phyloP scores from a whole-genome alignment of 140 eudicot species.

The Senecio squalidus region DNA sequence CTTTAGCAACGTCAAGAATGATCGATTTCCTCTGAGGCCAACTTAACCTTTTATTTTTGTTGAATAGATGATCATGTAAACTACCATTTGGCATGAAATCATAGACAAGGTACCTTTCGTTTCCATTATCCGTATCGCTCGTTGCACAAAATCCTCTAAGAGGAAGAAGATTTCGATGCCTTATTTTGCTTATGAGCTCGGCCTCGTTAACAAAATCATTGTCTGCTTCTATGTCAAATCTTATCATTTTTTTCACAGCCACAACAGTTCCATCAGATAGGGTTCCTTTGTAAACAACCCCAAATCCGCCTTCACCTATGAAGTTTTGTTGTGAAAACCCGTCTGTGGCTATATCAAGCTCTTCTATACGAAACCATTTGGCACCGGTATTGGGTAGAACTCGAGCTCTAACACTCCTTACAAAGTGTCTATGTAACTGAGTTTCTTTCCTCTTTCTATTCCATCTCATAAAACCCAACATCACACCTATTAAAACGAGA shows the following conservation, averaged over 20 bases:
- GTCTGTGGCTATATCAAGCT: conserved; percentile 67
- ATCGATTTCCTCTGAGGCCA: conserved; percentile 66
- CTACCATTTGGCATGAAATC: conserved; percentile 79
- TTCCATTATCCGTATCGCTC: conserved; percentile 35
- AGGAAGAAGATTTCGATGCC: conserved; percentile 70
- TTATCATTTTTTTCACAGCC: conserved; percentile 54
- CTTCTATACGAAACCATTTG: conserved; percentile 50
- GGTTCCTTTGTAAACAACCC: conserved; percentile 56
- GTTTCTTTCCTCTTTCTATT: conserved; percentile 27
- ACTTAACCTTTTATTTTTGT: conserved; percentile 9
- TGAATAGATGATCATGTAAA: conserved; percentile 61
- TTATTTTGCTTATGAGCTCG: conserved; percentile 62
- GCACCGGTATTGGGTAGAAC: conserved; percentile 59
- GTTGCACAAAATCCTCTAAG: conserved; percentile 63
- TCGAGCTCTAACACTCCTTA: conserved; percentile 29
- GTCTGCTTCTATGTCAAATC: conserved; percentile 39
- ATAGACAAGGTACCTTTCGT: conserved; percentile 59
- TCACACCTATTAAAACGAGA: conserved; percentile 13
- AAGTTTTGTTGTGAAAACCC: conserved; percentile 53
- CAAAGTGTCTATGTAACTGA: conserved; percentile 32
- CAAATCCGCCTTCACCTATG: conserved; percentile 65
- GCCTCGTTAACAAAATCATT: conserved; percentile 65
- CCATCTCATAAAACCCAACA: conserved; percentile 22
- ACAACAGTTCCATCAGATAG: conserved; percentile 52
- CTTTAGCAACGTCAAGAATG: conserved; percentile 72